These are phyloP conservation scores for Hevea brasiliensis DNA, from an alignment of 345 rosid species.

Conservation along the genomic window DNA sequence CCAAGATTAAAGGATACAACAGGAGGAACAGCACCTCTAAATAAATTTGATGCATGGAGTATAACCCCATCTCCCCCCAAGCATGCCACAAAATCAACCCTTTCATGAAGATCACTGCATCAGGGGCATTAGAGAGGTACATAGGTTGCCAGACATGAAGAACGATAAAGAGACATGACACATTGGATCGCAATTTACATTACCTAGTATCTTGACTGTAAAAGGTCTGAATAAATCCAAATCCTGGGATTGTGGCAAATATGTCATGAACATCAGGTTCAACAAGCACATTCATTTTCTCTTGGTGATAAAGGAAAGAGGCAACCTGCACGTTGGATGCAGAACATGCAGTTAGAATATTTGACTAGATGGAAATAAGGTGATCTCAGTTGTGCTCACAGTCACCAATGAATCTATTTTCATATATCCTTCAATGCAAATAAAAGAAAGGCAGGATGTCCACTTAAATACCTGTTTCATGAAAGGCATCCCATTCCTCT, in stretches of 20 bases:
- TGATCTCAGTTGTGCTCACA: background rate
- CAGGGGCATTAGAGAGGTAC: background rate
- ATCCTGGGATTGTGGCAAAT: conserved; percentile 97
- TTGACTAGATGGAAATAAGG: conserved; percentile 1
- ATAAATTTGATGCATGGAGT: conserved; percentile 90
- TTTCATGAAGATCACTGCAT: conserved; percentile 89
- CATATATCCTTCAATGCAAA: background rate
- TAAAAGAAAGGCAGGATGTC: background rate
- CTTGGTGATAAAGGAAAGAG: conserved; percentile 85
- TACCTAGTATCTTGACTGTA: conserved; percentile 98
- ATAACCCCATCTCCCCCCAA: conserved; percentile 99
- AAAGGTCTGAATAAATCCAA: conserved; percentile 95
- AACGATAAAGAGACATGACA: conserved; percentile 1
- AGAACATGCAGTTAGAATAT: conserved; percentile 20
- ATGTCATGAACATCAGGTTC: conserved; percentile 97
- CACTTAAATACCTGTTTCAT: conserved; percentile 1
- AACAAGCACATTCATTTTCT: conserved; percentile 92
- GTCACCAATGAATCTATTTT: background rate
- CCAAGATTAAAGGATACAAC: conserved; percentile 97
- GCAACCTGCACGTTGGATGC: conserved; percentile 55
- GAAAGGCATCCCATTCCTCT: background rate
- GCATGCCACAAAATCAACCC: conserved; percentile 97
- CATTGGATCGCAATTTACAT: conserved; percentile 6
- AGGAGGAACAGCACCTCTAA: conserved; percentile 91
- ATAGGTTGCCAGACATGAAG: conserved; percentile 14